Percentiles rank a stretch among this genome's conserved stretches.
phyloP scores from a whole-genome alignment of 768 basidiomycete species.

The Russula earlei region DNA sequence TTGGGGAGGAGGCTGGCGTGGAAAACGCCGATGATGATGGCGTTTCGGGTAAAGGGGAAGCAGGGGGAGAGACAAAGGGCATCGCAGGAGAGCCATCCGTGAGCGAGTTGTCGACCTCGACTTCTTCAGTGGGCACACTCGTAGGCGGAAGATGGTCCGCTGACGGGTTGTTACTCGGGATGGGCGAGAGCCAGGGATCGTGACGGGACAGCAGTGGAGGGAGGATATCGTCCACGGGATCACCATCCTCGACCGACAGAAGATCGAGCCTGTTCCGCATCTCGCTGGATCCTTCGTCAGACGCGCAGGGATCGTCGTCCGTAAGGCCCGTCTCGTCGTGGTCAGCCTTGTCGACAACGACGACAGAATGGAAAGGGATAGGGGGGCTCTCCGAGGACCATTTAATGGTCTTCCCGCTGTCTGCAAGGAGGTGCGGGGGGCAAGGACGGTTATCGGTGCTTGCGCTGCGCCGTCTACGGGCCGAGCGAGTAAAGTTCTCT shows the following conservation, averaged over 20 bases:
- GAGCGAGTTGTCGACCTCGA: background rate
- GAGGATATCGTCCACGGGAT: background rate
- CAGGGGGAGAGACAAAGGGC: background rate
- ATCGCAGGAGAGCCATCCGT: background rate
- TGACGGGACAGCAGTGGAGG: conserved; percentile 8
- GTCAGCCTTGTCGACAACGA: conserved; percentile 11
- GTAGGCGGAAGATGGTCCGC: conserved; percentile 3
- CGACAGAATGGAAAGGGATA: conserved; percentile 9
- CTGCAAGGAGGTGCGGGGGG: conserved; percentile 11
- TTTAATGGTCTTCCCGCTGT: conserved; percentile 12
- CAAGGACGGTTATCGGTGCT: conserved; percentile 22
- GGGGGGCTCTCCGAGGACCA: conserved; percentile 18
- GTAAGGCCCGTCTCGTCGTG: background rate
- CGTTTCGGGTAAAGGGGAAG: conserved; percentile 11
- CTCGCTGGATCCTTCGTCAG: background rate
- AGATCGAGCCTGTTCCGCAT: background rate
- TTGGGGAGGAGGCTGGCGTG: conserved; percentile 9
- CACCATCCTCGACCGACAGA: conserved; percentile 1
- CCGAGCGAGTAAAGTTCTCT: conserved; percentile 55
- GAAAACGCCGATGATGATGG: conserved; percentile 10
- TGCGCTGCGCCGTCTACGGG: conserved; percentile 43
- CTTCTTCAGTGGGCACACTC: background rate
- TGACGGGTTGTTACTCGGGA: conserved; percentile 16
- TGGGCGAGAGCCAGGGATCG: conserved; percentile 10
- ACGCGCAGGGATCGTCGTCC: background rate